Evolutionary conservation across 2,329 filamentous ascomycete species (phyloP).

Genomic region (Phialophora chinensis): DNA sequence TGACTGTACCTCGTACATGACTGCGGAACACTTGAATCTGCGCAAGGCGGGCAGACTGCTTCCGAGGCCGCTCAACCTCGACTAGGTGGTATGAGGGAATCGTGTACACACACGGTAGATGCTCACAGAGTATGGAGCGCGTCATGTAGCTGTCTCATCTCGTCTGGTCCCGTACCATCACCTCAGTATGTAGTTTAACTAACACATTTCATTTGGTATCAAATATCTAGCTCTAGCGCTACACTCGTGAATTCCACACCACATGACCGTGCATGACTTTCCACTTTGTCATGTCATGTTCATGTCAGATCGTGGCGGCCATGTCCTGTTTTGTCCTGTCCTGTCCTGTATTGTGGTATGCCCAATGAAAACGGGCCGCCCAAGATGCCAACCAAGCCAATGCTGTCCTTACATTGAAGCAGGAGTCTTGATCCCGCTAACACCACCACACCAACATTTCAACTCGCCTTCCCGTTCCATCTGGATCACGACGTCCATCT

Average conservation of each 20-base stretch:
- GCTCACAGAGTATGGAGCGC: no score
- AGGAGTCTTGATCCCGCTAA: slow-evolving; percentile 22
- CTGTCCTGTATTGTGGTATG: not conserved
- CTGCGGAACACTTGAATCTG: no score
- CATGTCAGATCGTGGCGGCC: no score
- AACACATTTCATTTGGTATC: not conserved
- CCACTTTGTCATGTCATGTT: not conserved
- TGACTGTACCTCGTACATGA: no score
- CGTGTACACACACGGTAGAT: no score
- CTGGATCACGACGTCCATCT: slow-evolving; percentile 84
- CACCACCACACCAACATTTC: slow-evolving; percentile 62
- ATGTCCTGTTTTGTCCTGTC: not conserved
- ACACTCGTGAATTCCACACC: not conserved
- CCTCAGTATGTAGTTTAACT: not conserved
- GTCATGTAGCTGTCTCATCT: not conserved
- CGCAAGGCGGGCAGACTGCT: no score
- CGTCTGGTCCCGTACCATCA: not conserved
- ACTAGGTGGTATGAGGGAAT: no score
- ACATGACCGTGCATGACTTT: not conserved
- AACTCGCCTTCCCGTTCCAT: slow-evolving; percentile 83
- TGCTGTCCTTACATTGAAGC: not conserved
- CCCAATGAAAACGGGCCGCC: not conserved
- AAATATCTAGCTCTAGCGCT: not conserved
- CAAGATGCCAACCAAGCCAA: not conserved
- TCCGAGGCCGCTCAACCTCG: no score